Conservation (phyloP, 2,329 filamentous ascomycete genomes). For the Neoarthrinium moseri region DNA sequence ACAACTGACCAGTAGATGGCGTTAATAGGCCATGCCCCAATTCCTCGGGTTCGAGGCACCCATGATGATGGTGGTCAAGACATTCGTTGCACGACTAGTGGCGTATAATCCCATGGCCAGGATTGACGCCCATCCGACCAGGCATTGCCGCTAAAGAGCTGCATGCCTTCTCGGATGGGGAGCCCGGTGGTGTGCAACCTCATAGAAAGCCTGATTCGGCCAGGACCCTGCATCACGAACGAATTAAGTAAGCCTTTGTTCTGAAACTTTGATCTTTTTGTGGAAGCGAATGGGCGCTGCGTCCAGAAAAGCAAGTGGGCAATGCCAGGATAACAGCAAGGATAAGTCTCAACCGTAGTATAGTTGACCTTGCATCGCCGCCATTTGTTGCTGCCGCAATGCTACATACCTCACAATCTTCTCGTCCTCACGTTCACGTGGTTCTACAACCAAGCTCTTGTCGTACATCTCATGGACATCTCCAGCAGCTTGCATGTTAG, state of each 20-base stretch:
- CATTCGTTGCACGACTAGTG: neutral
- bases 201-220: conserved; percentile 62
- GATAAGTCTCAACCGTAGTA: conserved; percentile 17
- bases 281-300: conserved; percentile 5
- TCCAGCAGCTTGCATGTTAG: conserved; percentile 91
- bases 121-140: neutral
- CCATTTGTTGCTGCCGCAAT: conserved; percentile 24
- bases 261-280: conserved; percentile 8
- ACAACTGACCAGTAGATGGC: neutral
- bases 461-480: conserved; percentile 99
- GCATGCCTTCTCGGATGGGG: neutral
- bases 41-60: neutral
- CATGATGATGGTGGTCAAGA: neutral
- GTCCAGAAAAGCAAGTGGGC: conserved; percentile 10
- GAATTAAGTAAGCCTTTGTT: conserved; percentile 19
- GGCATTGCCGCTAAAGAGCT: neutral
- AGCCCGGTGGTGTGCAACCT: conserved; percentile 17
- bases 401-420: conserved; percentile 92
- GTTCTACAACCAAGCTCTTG: conserved; percentile 89
- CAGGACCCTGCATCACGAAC: conserved; percentile 47
- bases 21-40: neutral
- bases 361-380: conserved; percentile 18
- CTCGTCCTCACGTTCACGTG: conserved; percentile 94
- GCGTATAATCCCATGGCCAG: neutral
- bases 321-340: conserved; percentile 14